Conservation (phyloP, 768 basidiomycete genomes). For the Boletus patriciae region DNA sequence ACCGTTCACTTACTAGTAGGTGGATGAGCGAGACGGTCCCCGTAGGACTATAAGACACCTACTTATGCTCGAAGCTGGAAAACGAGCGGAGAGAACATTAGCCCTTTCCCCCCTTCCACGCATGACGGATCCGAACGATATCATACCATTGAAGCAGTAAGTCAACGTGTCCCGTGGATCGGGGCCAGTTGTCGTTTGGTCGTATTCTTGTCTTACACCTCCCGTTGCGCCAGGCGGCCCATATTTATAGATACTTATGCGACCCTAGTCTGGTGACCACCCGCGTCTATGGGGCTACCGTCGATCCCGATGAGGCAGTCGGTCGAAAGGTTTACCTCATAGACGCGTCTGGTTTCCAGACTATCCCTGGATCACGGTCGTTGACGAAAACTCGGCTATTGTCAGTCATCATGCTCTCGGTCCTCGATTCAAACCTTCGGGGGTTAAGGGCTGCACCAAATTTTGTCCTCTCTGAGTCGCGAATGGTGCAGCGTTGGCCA, state of each 20-base stretch:
- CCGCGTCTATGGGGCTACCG: too few species aligned
- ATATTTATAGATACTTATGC: too few species aligned
- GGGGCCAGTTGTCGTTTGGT: neutral
- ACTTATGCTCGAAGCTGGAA: constrained; percentile 9
- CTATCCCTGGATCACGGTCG: constrained; percentile 1
- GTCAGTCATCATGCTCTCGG: neutral
- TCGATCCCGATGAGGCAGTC: too few species aligned
- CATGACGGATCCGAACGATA: neutral
- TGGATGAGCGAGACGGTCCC: neutral
- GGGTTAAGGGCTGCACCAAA: neutral
- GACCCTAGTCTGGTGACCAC: too few species aligned
- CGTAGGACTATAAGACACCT: neutral
- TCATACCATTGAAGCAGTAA: constrained; percentile 3
- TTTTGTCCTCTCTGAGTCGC: too few species aligned
- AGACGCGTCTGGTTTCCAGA: too few species aligned
- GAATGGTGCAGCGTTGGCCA: too few species aligned
- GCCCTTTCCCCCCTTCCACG: neutral
- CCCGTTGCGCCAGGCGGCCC: neutral
- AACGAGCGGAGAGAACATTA: neutral
- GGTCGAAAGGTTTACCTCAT: too few species aligned
- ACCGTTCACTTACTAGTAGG: neutral
- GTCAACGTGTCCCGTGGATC: neutral
- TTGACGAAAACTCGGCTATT: neutral
- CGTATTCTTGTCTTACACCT: neutral
- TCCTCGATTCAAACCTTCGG: neutral